phyloP scores from a whole-genome alignment of 2,329 filamentous ascomycete species.

The Lachnellula cervina region DNA sequence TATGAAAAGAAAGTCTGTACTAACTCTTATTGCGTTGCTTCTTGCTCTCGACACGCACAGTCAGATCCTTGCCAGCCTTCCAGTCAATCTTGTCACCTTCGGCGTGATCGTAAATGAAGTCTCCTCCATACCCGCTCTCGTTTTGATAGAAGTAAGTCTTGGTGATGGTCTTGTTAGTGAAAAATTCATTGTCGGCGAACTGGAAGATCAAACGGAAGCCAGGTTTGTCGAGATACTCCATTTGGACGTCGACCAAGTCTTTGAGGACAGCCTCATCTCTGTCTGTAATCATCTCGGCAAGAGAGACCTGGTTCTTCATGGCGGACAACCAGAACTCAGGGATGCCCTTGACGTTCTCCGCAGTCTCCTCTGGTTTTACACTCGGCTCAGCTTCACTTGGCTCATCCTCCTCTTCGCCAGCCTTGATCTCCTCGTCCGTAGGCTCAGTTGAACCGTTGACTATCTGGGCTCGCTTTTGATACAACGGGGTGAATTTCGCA shows the following conservation, averaged over 20 bases:
- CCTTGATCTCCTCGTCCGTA: slow-evolving; percentile 78
- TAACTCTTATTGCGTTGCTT: slow-evolving; percentile 99
- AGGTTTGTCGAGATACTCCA: slow-evolving; percentile 98
- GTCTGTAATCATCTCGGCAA: slow-evolving; percentile 98
- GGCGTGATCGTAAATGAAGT: slow-evolving; percentile 99
- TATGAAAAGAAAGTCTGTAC: slow-evolving; percentile 26
- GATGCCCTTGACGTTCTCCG: slow-evolving; percentile 64
- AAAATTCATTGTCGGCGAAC: slow-evolving; percentile 91
- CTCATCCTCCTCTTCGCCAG: slow-evolving; percentile 73
- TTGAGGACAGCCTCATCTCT: slow-evolving; percentile 93
- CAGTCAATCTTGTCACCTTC: slow-evolving; percentile 98
- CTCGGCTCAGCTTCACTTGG: slow-evolving; percentile 46
- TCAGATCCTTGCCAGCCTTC: slow-evolving; percentile 90
- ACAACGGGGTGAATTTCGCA: slow-evolving; percentile 95
- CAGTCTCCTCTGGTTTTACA: slow-evolving; percentile 48
- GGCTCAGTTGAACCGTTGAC: slow-evolving; percentile 85
- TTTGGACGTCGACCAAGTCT: slow-evolving; percentile 84
- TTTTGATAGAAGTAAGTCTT: slow-evolving; percentile 99
- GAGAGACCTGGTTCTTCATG: slow-evolving; percentile 98
- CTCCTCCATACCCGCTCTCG: slow-evolving; percentile 95
- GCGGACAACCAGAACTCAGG: slow-evolving; percentile 99
- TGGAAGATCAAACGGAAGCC: slow-evolving; percentile 98
- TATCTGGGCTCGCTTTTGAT: slow-evolving; percentile 89
- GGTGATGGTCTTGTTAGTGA: slow-evolving; percentile 93
- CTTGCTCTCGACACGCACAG: slow-evolving; percentile 94